Conservation (phyloP, 441 rosid genomes). For the Monsonia emarginata region DNA sequence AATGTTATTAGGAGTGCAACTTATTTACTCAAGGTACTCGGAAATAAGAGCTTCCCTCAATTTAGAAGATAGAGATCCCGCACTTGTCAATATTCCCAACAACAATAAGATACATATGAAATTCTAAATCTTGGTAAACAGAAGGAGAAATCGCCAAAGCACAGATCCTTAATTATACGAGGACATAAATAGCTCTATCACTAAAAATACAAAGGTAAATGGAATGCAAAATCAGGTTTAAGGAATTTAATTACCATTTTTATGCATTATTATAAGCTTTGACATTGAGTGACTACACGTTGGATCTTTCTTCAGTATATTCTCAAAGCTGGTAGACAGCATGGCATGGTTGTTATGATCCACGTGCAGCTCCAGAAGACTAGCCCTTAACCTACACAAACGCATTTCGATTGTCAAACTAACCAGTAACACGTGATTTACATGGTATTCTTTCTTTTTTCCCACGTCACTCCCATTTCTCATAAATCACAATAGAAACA, state of each 20-base stretch:
- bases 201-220: background rate
- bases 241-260: conserved; percentile 28
- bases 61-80: background rate
- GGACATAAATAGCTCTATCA: background rate
- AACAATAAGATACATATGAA: background rate
- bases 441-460: background rate
- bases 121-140: background rate
- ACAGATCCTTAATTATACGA: background rate
- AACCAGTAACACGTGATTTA: background rate
- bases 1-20: background rate
- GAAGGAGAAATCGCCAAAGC: background rate
- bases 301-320: conserved; percentile 61
- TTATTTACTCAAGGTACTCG: background rate
- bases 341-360: conserved; percentile 25
- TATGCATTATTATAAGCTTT: conserved; percentile 52
- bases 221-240: background rate
- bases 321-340: conserved; percentile 52
- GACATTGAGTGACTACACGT: conserved; percentile 40
- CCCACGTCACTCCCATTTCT: background rate
- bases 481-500: background rate
- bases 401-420: background rate
- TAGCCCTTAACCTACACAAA: conserved; percentile 44
- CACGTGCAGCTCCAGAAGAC: conserved; percentile 41
- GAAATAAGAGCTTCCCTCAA: background rate
- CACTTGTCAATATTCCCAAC: background rate